Evolutionary conservation across 2,329 filamentous ascomycete species (phyloP), one percentile per base, ranked within the genome.

Genomic region (Pestalotiopsis sp.): DNA sequence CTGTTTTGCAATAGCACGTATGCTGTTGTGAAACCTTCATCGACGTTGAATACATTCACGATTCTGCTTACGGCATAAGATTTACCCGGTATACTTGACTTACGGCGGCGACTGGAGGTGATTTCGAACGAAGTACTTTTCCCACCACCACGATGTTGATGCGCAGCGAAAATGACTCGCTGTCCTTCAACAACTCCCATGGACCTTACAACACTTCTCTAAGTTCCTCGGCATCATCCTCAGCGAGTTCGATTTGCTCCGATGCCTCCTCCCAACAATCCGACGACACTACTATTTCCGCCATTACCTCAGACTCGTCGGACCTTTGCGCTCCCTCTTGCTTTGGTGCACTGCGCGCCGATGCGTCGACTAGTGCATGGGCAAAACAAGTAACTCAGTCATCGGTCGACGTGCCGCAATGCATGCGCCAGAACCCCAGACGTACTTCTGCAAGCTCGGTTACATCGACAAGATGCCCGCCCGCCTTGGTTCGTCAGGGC

Each of bases 401-500:
- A 67, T 80, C 86, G 68, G 82, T 91, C 56, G 80, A 86, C 68
- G 82, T 91, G 59, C 86, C 90, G 45, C 79, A 84, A 66, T 89
- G 91, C 75, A 83, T 90, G 76, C 89, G 91, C 71, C 90, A 90
- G 75, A 89, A 92, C 72, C 88, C 89, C 11, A 85, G 89, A 70
- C 85, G 87, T 71, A 88, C 86, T 65, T 85, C 83, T 68, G 84
- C 83, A 71, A 87, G 88, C 70, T 81, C 86, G 40, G 84, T 85
- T 68, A 81, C 85, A 69, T 85, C 87, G 75, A 81, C 88, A 73
- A 87, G 88, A 74, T 86, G 88, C 75, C 92, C 93, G 75, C 93
- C 95, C 64, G 83, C 91, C 69, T 88, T 98, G 72, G 87, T 95
- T 72, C 92, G 95, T 76, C 95, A 98, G 84, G 90, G 90, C 77